Evolutionary conservation across 2,329 filamentous ascomycete genomes (phyloP).

Genomic region (Cercospora citrullina): DNA sequence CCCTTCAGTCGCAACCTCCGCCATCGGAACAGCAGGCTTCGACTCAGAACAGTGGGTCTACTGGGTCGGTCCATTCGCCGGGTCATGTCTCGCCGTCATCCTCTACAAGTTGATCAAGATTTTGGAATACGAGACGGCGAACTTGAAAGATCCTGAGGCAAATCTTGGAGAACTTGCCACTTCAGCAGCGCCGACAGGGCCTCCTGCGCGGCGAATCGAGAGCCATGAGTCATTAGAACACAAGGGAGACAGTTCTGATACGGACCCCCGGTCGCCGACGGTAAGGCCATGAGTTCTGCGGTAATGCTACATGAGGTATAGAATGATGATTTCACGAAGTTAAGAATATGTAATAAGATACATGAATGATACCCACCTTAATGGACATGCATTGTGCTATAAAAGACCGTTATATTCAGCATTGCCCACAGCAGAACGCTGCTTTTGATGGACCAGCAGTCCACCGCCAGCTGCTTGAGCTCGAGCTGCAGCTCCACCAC

Average conservation of each 20-base stretch:
- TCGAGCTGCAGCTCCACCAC: not conserved
- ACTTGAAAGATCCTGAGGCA: slow-evolving; percentile 38
- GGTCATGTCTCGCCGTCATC: slow-evolving; percentile 48
- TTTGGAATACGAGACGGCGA: slow-evolving; percentile 54
- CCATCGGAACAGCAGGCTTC: slow-evolving; percentile 2
- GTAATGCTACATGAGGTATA: not conserved
- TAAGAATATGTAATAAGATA: not conserved
- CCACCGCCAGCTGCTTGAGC: not conserved
- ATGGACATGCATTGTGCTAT: not conserved
- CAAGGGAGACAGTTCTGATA: slow-evolving; percentile 1
- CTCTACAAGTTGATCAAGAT: slow-evolving; percentile 53
- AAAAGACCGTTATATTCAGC: not conserved
- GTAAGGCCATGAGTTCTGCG: not conserved
- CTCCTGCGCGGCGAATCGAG: not conserved
- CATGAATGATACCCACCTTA: not conserved
- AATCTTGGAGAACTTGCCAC: not conserved
- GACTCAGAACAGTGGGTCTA: slow-evolving; percentile 51
- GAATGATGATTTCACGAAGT: not conserved
- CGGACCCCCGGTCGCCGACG: not conserved
- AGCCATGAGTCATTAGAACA: not conserved
- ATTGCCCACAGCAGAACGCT: not conserved
- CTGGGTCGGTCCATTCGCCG: slow-evolving; percentile 52
- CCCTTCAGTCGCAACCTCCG: slow-evolving; percentile 28
- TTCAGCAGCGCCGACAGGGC: not conserved
- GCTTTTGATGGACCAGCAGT: not conserved